phyloP scores from a whole-genome alignment of 345 rosid species.

The Eutrema japonicum region DNA sequence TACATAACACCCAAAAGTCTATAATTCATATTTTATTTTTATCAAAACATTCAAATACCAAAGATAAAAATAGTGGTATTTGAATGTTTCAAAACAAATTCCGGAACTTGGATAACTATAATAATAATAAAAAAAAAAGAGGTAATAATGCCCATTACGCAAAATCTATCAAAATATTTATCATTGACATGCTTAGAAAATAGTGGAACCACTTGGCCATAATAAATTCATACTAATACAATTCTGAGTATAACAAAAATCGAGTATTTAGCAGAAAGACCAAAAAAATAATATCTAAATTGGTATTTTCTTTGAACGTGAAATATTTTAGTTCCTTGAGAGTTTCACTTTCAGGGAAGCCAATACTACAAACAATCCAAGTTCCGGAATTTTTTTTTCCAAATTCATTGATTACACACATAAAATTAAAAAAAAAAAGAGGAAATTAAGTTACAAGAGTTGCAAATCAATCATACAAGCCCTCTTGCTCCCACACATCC shows the following conservation, averaged over 20 bases:
- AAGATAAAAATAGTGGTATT: neutral
- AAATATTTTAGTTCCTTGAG: slow-evolving; percentile 6
- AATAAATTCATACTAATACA: slow-evolving; percentile 20
- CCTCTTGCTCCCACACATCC: slow-evolving; percentile 68
- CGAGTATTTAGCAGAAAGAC: neutral
- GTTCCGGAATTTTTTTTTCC: neutral
- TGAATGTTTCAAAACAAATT: no score
- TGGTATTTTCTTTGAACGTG: neutral
- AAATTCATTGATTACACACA: slow-evolving; percentile 26
- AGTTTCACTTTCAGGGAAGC: slow-evolving; percentile 5
- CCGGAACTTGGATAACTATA: no score
- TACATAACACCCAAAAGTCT: slow-evolving; percentile 10
- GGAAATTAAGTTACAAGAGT: slow-evolving; percentile 13
- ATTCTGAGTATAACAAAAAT: slow-evolving; percentile 8
- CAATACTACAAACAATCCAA: slow-evolving; percentile 7
- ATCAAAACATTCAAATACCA: neutral
- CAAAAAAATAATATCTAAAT: neutral
- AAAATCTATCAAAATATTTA: neutral
- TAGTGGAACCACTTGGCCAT: neutral
- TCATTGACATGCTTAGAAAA: slow-evolving; percentile 13
- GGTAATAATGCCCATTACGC: neutral
- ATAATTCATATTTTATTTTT: neutral
- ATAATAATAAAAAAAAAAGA: neutral
- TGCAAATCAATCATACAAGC: slow-evolving; percentile 52
- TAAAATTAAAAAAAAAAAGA: neutral